A percentile compares a stretch with the other conserved stretches of the same genome.
These are phyloP conservation scores for Triticum urartu DNA, from an alignment of 176 grass and related monocot genomes.

Conservation along the genomic window DNA sequence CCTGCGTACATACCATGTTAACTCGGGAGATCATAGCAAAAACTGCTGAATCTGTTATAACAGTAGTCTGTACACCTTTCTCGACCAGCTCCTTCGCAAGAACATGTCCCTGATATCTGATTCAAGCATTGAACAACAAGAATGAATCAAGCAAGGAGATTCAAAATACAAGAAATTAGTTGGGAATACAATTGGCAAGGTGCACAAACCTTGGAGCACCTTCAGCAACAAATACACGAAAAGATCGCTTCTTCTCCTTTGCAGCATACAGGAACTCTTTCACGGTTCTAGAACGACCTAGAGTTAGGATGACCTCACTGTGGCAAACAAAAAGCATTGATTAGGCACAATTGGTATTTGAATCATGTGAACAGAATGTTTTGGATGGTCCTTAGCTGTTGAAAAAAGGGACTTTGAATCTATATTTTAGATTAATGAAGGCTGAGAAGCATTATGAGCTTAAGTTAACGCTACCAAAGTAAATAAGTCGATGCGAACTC, in stretches of 20 bases:
- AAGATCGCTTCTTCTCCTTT: conserved; percentile 89
- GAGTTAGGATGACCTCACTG: conserved; percentile 98
- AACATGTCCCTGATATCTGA: conserved; percentile 91
- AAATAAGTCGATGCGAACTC: neutral
- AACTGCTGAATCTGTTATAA: conserved; percentile 94
- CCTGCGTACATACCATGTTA: conserved; percentile 72
- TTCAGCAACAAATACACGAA: conserved; percentile 96
- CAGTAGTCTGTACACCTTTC: conserved; percentile 85
- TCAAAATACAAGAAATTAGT: neutral
- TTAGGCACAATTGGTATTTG: conserved; percentile 10
- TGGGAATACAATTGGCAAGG: conserved; percentile 12
- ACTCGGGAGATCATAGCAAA: conserved; percentile 99
- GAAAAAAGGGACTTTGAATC: neutral
- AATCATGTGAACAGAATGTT: neutral
- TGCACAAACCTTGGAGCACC: conserved; percentile 83
- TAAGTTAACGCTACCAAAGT: neutral
- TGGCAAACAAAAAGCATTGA: conserved; percentile 28
- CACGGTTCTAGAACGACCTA: conserved; percentile 90
- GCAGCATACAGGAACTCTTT: conserved; percentile 96
- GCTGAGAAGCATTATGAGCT: neutral
- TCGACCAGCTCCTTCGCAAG: conserved; percentile 91
- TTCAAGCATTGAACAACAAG: conserved; percentile 25
- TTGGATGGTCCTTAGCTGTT: neutral
- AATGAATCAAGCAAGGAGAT: neutral
- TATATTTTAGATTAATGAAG: neutral